A percentile compares a stretch with the other conserved stretches of the same genome.
Conservation (phyloP, 1,139 yeast species). For the Nakaseomyces nivariensis region DNA sequence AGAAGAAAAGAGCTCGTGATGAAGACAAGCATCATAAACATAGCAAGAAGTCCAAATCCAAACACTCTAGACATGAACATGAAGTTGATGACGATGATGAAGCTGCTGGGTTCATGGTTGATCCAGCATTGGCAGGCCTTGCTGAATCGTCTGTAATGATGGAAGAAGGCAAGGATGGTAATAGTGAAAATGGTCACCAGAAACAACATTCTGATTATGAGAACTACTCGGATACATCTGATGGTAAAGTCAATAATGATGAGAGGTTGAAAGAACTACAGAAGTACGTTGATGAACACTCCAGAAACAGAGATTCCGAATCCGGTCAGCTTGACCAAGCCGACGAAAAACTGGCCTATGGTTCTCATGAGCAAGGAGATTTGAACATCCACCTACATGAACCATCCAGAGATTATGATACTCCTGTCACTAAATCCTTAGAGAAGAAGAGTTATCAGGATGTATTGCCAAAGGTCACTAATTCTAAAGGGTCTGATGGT, state of each 20-base stretch:
- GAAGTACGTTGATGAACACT: neutral
- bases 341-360: neutral
- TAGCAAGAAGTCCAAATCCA: neutral
- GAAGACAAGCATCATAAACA: neutral
- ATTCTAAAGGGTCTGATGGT: slow-evolving; percentile 11
- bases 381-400: slow-evolving; percentile 1
- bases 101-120: neutral
- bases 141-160: neutral
- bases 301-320: neutral
- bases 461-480: slow-evolving; percentile 4
- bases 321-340: neutral
- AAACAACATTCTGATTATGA: neutral
- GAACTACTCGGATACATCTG: neutral
- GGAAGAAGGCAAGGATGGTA: neutral
- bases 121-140: neutral
- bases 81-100: neutral
- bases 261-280: slow-evolving; percentile 1
- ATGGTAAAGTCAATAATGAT: neutral
- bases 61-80: neutral
- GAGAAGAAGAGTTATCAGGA: slow-evolving; percentile 3
- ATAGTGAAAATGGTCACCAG: neutral
- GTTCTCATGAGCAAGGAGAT: neutral
- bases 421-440: neutral
- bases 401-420: neutral
- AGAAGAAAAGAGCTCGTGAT: slow-evolving; percentile 1